Evolutionary conservation across 768 basidiomycete species (phyloP).

Genomic region (Psilocybe azurescens): DNA sequence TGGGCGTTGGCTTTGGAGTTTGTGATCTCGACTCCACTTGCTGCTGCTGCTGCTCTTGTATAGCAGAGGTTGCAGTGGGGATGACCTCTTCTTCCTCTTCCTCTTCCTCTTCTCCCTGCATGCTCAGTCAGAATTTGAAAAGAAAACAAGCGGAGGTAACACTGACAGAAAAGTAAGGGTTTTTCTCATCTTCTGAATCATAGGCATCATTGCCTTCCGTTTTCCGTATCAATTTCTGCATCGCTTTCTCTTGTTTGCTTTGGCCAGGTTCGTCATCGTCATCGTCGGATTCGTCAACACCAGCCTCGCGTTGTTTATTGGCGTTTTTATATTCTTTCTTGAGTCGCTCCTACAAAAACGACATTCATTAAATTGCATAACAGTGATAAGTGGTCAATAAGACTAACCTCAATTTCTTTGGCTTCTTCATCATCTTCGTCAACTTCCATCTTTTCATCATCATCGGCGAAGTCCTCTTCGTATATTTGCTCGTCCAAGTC

Average conservation of each 20-base stretch:
- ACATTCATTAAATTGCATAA: slow-evolving; percentile 10
- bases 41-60: slow-evolving; percentile 53
- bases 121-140: slow-evolving; percentile 8
- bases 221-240: slow-evolving; percentile 87
- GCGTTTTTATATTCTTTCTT: slow-evolving; percentile 83
- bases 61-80: slow-evolving; percentile 42
- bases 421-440: slow-evolving; percentile 85
- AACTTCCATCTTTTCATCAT: slow-evolving; percentile 78
- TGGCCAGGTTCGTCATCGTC: slow-evolving; percentile 63
- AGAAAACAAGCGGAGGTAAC: background rate
- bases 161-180: slow-evolving; percentile 83
- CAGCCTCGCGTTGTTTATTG: slow-evolving; percentile 73
- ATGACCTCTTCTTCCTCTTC: slow-evolving; percentile 75
- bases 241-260: slow-evolving; percentile 75
- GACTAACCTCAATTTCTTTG: slow-evolving; percentile 76
- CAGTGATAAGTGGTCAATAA: background rate
- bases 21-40: slow-evolving; percentile 54
- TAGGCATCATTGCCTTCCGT: slow-evolving; percentile 84
- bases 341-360: slow-evolving; percentile 66
- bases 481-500: slow-evolving; percentile 84
- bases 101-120: slow-evolving; percentile 45
- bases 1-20: slow-evolving; percentile 40
- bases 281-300: slow-evolving; percentile 78
- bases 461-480: slow-evolving; percentile 87
- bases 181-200: slow-evolving; percentile 83